Conservation (phyloP, 2,329 filamentous ascomycete genomes). For the Aspergillus viridinutans region DNA sequence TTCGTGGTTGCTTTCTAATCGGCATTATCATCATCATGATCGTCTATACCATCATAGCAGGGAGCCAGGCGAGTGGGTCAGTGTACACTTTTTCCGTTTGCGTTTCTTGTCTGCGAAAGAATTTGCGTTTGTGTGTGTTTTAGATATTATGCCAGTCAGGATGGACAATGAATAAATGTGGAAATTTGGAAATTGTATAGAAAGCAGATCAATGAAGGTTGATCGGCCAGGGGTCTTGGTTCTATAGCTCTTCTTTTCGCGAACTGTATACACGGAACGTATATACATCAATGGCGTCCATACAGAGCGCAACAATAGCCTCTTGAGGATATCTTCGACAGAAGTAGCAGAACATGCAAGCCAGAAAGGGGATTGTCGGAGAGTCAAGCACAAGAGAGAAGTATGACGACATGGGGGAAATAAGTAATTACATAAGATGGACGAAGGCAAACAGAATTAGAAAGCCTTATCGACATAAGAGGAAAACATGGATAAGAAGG, state of each 20-base stretch:
- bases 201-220: conserved; percentile 3
- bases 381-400: neutral
- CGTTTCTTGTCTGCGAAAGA: conserved; percentile 8
- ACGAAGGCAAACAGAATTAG: neutral
- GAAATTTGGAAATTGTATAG: conserved; percentile 19
- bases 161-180: conserved; percentile 16
- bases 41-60: conserved; percentile 26
- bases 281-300: neutral
- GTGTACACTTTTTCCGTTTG: conserved; percentile 12
- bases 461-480: neutral
- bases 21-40: conserved; percentile 17
- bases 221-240: neutral
- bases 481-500: neutral
- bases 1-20: conserved; percentile 17
- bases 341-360: neutral
- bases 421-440: neutral
- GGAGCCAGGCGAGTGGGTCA: conserved; percentile 24
- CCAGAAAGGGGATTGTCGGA: too few relatives aligned
- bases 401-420: neutral
- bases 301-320: neutral
- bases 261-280: neutral
- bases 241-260: neutral
- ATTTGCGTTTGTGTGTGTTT: conserved; percentile 9
- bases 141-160: conserved; percentile 13
- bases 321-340: neutral